These are phyloP conservation scores for Kodamaea suecica DNA, from an alignment of 1,139 yeast species.

Conservation along the genomic window DNA sequence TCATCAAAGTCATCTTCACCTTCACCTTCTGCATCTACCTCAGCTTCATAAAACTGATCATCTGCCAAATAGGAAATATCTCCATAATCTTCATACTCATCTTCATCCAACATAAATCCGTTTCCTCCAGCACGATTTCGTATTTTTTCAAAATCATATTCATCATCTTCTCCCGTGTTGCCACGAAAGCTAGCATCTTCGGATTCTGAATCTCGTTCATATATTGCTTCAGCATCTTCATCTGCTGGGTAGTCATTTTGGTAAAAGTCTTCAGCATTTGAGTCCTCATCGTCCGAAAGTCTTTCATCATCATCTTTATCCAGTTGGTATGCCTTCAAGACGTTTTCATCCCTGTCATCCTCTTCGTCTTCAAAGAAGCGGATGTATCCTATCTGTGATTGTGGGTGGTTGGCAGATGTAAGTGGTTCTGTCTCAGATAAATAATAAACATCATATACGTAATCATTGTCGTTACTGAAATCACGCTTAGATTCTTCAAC, in stretches of 20 bases:
- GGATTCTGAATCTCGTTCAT: constrained; percentile 17
- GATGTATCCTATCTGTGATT: constrained; percentile 60
- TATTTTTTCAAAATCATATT: constrained; percentile 19
- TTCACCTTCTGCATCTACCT: constrained; percentile 19
- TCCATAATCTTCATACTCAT: constrained; percentile 23
- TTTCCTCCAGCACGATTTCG: constrained; percentile 15
- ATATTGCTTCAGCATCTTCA: constrained; percentile 57
- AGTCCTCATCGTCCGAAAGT: constrained; percentile 42
- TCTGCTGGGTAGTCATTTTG: constrained; percentile 94
- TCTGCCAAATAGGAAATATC: constrained; percentile 15
- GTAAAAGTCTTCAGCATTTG: constrained; percentile 81
- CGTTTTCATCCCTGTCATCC: constrained; percentile 25
- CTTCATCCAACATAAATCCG: constrained; percentile 25
- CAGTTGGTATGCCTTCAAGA: constrained; percentile 34
- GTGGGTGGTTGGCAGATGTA: constrained; percentile 48
- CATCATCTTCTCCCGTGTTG: constrained; percentile 38
- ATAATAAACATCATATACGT: constrained; percentile 84
- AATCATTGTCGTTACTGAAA: constrained; percentile 39
- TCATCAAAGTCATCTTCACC: too few species aligned
- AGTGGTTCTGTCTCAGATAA: constrained; percentile 34
- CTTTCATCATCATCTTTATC: constrained; percentile 50
- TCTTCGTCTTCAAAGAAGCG: constrained; percentile 67
- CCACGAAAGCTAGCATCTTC: constrained; percentile 3
- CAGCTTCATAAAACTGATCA: constrained; percentile 21
- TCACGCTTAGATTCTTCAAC: constrained; percentile 16